These are phyloP conservation scores for Aspergillus sojae DNA, from an alignment of 2,329 filamentous ascomycete genomes.

Conservation along the genomic window DNA sequence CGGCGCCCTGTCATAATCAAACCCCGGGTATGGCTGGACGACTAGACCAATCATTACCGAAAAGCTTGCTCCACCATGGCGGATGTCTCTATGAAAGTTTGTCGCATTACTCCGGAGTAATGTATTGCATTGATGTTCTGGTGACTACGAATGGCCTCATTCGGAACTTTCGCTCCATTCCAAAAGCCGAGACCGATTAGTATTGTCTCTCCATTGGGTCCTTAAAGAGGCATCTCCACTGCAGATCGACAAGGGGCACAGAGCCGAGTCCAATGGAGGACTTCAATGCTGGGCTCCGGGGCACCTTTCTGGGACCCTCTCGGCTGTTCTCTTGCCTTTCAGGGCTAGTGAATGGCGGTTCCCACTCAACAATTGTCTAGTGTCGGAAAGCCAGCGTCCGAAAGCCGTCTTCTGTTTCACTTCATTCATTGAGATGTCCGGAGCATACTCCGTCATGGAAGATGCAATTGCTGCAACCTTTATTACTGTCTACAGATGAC, in stretches of 20 bases:
- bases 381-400: neutral
- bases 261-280: neutral
- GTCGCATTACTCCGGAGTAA: neutral
- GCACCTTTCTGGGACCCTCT: neutral
- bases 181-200: conserved; percentile 5
- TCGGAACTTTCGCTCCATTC: neutral
- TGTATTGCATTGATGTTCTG: neutral
- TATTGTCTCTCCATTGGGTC: neutral
- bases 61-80: neutral
- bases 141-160: neutral
- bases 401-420: neutral
- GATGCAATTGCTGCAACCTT: neutral
- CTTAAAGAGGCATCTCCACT: neutral
- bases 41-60: neutral
- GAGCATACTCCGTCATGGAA: neutral
- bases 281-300: neutral
- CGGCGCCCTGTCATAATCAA: neutral
- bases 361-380: neutral
- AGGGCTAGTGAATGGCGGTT: neutral
- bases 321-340: neutral
- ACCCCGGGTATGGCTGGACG: neutral
- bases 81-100: neutral
- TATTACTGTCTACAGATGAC: no score
- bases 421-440: neutral
- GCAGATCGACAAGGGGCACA: conserved; percentile 3